Evolutionary conservation across 2,329 filamentous ascomycete species (phyloP).

Genomic region (Aspergillus hortae): DNA sequence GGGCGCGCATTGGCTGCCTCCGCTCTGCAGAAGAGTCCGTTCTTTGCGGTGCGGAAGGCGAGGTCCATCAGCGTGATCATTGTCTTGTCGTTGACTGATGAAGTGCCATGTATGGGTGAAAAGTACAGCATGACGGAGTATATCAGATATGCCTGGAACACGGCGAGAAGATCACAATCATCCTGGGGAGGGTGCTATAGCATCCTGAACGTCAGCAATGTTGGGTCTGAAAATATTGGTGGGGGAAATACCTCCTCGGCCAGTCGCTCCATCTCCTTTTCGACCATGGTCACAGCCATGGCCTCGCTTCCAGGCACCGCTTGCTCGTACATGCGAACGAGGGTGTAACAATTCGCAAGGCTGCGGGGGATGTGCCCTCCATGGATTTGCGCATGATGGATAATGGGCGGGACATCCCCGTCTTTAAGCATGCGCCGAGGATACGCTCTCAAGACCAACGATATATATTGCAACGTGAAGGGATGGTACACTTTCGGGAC

Average conservation of each 20-base stretch:
- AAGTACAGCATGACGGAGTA: conserved; percentile 52
- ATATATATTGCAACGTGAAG: conserved; percentile 23
- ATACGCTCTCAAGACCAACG: conserved; percentile 23
- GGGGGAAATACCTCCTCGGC: conserved; percentile 9
- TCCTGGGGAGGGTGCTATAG: conserved; percentile 1
- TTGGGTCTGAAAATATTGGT: neutral
- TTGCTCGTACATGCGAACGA: conserved; percentile 27
- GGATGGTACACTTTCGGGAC: conserved; percentile 19
- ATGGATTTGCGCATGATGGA: conserved; percentile 21
- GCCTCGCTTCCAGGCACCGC: conserved; percentile 22
- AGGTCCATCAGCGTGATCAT: conserved; percentile 53
- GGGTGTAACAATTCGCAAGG: conserved; percentile 24
- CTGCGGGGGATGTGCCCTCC: conserved; percentile 8
- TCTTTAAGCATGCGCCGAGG: conserved; percentile 16
- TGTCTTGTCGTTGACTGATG: conserved; percentile 37
- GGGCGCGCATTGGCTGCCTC: conserved; percentile 42
- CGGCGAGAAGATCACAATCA: conserved; percentile 35
- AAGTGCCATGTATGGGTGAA: conserved; percentile 19
- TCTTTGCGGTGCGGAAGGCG: conserved; percentile 38
- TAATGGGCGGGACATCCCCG: conserved; percentile 18
- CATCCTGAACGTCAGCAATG: neutral
- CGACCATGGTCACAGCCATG: conserved; percentile 18
- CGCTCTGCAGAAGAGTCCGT: conserved; percentile 44
- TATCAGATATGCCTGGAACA: conserved; percentile 55
- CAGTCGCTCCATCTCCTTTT: conserved; percentile 24